These are phyloP conservation scores for Trichocladium uniseriatum DNA, from an alignment of 495 filamentous ascomycete species.

Conservation along the genomic window DNA sequence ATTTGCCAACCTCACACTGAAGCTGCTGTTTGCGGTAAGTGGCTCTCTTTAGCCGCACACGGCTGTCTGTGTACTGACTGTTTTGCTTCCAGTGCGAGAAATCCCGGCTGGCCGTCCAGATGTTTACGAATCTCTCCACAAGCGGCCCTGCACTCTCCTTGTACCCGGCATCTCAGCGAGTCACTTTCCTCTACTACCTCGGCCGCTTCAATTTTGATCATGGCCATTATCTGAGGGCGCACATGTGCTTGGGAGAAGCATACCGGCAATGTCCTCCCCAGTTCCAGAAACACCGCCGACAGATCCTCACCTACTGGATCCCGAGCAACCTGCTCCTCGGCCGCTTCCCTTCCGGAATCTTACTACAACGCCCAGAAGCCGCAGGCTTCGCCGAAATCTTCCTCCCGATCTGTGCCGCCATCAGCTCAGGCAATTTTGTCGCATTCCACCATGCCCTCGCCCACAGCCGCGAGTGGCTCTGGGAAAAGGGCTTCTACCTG, in stretches of 20 bases:
- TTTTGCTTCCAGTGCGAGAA: conserved; percentile 43
- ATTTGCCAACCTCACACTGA: conserved; percentile 84
- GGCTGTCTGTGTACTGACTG: neutral
- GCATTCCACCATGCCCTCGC: conserved; percentile 59
- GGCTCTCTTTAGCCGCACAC: neutral
- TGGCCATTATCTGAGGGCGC: conserved; percentile 67
- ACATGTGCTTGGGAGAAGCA: conserved; percentile 62
- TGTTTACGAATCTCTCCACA: conserved; percentile 81
- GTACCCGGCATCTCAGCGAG: conserved; percentile 80
- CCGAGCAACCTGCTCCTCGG: conserved; percentile 76
- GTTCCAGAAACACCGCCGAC: conserved; percentile 60
- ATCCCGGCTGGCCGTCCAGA: conserved; percentile 61
- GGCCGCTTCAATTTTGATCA: conserved; percentile 81
- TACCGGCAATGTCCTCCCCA: conserved; percentile 66
- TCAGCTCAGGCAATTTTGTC: conserved; percentile 69
- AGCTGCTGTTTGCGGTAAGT: conserved; percentile 72
- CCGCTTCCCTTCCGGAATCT: conserved; percentile 60
- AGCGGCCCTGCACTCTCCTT: conserved; percentile 66
- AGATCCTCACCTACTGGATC: conserved; percentile 79
- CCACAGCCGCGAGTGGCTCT: conserved; percentile 56
- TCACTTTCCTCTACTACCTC: conserved; percentile 91
- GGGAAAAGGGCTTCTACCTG: conserved; percentile 63
- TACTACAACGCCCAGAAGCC: conserved; percentile 66
- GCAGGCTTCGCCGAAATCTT: conserved; percentile 61
- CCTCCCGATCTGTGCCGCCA: conserved; percentile 60